Evolutionary conservation across 805 yeast species (phyloP), one percentile per base, ranked within the genome.

Genomic region (Metschnikowia chrysomelidarum): DNA sequence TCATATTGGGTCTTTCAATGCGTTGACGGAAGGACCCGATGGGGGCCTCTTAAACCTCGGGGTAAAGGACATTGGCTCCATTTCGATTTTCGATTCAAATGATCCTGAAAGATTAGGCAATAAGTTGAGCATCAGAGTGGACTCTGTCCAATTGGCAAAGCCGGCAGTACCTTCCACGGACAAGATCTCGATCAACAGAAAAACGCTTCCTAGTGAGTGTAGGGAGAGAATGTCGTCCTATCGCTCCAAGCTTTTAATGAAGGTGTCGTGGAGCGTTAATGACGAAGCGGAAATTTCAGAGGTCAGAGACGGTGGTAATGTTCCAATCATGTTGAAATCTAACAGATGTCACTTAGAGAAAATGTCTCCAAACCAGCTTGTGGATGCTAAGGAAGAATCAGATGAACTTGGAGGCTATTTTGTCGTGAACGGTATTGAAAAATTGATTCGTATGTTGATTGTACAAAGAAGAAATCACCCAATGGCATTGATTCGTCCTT

Each of bases 381-480:
- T 91, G 7, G 64, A 73, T 15, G 71, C 67, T 41, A 82, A 81
- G 57, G 98, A 93, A 64, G 98, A 93, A 62, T 76, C 87, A 24
- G 98, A 93, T 60, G 98, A 93, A 59, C 68, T 88, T 43, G 98
- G 98, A 46, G 98, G 98, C 24, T 93, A 93, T 62, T 93, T 93
- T 62, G 77, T 88, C 49, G 89, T 91, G 43, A 91, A 91, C 59
- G 98, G 98, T 71, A 89, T 91, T 50, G 98, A 93, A 64, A 93
- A 93, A 64, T 73, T 93, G 53, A 79, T 93, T 53, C 86, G 98
- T 67, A 87, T 93, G 98, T 78, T 93, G 61, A 87, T 93, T 69
- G 97, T 93, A 13, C 98, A 91, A 67, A 82, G 98, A 62, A 78
- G 98, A 64, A 93, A 93, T 60, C 97, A 89, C 58, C 95, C 98